Percentiles rank a stretch among this genome's conserved stretches.
These are phyloP conservation scores for Scheffersomyces lignicola DNA, from an alignment of 1,139 yeast genomes.

Conservation along the genomic window DNA sequence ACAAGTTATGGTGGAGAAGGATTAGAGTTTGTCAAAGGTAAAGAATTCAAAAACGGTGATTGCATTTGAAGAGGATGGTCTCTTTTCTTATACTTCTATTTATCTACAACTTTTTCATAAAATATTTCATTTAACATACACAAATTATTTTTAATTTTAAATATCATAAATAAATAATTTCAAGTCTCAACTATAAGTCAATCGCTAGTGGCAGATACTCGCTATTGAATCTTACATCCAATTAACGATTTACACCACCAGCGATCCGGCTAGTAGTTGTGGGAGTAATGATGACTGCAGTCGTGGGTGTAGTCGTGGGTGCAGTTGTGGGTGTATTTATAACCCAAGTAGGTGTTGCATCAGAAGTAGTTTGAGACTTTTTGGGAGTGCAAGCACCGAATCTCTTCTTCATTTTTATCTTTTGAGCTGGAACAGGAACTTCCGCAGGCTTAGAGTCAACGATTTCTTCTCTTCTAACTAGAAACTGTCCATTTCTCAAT, in stretches of 20 bases:
- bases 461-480: conserved; percentile 2
- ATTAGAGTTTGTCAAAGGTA: conserved; percentile 58
- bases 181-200: too few relatives aligned
- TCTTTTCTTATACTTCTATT: too few relatives aligned
- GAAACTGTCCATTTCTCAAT: background rate
- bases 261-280: too few relatives aligned
- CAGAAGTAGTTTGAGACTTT: background rate
- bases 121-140: too few relatives aligned
- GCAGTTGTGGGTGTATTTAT: too few relatives aligned
- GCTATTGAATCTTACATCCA: too few relatives aligned
- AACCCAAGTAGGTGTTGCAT: too few relatives aligned
- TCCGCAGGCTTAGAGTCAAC: background rate
- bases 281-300: too few relatives aligned
- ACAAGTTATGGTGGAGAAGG: conserved; percentile 89
- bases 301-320: too few relatives aligned
- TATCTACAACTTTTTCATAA: too few relatives aligned
- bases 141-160: conserved; percentile 1
- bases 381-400: background rate
- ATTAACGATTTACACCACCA: too few relatives aligned
- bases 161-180: conserved; percentile 3
- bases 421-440: background rate
- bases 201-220: too few relatives aligned
- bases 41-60: conserved; percentile 45
- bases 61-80: conserved; percentile 19
- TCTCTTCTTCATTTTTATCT: background rate